Percentiles rank a stretch among this genome's conserved stretches.
Conservation (phyloP, 176 grass and related monocot genomes). For the Zea luxurians region DNA sequence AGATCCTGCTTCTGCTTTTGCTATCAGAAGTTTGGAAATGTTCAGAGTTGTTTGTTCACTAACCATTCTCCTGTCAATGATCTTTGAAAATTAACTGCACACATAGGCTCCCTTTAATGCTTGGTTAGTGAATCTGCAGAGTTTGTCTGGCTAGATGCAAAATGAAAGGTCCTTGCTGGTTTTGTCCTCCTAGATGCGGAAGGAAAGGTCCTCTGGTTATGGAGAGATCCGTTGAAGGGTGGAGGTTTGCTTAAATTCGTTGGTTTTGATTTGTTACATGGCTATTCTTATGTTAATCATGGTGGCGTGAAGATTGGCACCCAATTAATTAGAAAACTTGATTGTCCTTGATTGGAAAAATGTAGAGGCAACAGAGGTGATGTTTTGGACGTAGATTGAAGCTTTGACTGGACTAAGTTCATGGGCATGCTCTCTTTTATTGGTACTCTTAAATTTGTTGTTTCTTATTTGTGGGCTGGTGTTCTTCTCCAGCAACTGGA, state of each 20-base stretch:
- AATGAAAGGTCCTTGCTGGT: too few relatives aligned
- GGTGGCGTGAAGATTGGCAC: not conserved
- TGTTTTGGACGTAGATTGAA: not conserved
- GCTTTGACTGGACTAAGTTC: not conserved
- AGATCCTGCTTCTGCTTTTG: too few relatives aligned
- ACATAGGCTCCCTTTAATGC: too few relatives aligned
- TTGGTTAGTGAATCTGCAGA: too few relatives aligned
- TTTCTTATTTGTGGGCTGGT: conserved; percentile 1
- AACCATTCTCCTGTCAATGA: not conserved
- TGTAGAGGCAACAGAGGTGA: not conserved
- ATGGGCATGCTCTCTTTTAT: not conserved
- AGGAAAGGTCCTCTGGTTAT: not conserved
- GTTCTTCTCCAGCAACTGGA: conserved; percentile 10
- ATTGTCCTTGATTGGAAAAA: not conserved
- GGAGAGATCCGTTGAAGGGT: not conserved
- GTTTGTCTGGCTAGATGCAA: too few relatives aligned
- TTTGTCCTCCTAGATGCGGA: not conserved
- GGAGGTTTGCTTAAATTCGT: conserved; percentile 23
- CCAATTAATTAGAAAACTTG: not conserved
- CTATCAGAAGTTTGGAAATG: too few relatives aligned
- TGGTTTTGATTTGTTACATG: not conserved
- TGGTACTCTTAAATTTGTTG: not conserved
- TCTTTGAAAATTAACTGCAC: not conserved
- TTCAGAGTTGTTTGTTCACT: not conserved
- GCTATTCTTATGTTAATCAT: not conserved